Evolutionary conservation across 2,329 filamentous ascomycete genomes (phyloP), one percentile per base, ranked within the genome.

Genomic region (Aspergillus chevalieri): DNA sequence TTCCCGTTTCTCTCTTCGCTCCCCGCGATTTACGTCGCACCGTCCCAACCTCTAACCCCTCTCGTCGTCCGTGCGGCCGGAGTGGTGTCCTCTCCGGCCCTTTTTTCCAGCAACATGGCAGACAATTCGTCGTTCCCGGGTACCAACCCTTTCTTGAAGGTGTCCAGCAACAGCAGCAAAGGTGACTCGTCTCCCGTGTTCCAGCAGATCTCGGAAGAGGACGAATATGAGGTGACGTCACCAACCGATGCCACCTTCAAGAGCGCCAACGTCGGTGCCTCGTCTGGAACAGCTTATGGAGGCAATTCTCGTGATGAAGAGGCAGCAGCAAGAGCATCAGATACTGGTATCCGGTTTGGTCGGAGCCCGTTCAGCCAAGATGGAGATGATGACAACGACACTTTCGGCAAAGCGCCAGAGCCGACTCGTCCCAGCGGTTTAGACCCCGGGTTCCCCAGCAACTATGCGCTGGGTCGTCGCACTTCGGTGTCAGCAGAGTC

Each of bases 401-500:
- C 59, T 4, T 54, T 58, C 24, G 52, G 53, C 28, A 57, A 58
- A 48, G 54, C 53, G 19, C 54, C 57, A 10, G 50, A 52, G 15
- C 58, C 55, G 12, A 53, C 59, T 47, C 64, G 65, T 48, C 64
- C 64, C 12, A 61, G 55, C 1, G 51, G 53, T 7, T 45, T 56
- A 39, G 55, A 60, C 36, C 61, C 67, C 44, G 67, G 68, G 12
- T 64, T 95, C 65, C 93, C 93, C 49, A 86, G 82, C 60, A 91
- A 97, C 69, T 97, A 96, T 74, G 95, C 95, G 69, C 85, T 95
- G 72, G 87, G 83, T 61, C 87, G 93, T 56, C 88, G 93, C 62
- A 96, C 91, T 36, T 97, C 93, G 3, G 93, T 98, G 47, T 97
- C 93, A 38, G 93, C 93, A 46, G 93, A 98, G 73, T 96, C 92